These are phyloP conservation scores for Encephalitozoon romaleae DNA, from an alignment of 371 early-diverging fungal genomes.

Conservation along the genomic window DNA sequence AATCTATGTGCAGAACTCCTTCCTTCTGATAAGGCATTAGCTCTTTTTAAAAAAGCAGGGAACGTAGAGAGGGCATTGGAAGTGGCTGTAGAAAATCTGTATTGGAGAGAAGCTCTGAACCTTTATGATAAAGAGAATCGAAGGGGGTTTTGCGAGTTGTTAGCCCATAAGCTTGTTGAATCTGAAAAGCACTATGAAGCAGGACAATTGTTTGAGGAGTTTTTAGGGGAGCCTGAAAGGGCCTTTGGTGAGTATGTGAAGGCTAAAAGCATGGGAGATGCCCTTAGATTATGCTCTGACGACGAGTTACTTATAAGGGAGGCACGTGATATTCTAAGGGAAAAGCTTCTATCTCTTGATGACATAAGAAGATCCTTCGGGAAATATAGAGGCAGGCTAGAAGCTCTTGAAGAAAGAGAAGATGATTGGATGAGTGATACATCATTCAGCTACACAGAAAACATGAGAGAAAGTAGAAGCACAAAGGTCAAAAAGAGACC, in stretches of 20 bases:
- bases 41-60: background rate
- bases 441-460: slow-evolving; percentile 7
- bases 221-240: background rate
- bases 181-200: background rate
- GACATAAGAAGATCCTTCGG: background rate
- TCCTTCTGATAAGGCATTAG: background rate
- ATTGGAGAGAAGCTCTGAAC: slow-evolving; percentile 20
- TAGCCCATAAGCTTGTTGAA: background rate
- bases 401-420: slow-evolving; percentile 9
- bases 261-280: background rate
- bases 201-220: background rate
- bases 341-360: background rate
- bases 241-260: background rate
- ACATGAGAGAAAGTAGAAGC: slow-evolving; percentile 5
- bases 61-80: slow-evolving; percentile 1
- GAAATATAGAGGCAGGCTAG: slow-evolving; percentile 26
- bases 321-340: background rate
- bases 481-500: slow-evolving; percentile 24
- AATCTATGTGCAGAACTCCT: background rate
- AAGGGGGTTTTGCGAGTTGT: background rate
- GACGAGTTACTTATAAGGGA: background rate
- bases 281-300: background rate
- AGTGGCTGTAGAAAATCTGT: slow-evolving; percentile 15
- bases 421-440: background rate
- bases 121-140: background rate